These are phyloP conservation scores for Monosporascus cannonballus DNA, from an alignment of 2,329 filamentous ascomycete species.

Conservation along the genomic window DNA sequence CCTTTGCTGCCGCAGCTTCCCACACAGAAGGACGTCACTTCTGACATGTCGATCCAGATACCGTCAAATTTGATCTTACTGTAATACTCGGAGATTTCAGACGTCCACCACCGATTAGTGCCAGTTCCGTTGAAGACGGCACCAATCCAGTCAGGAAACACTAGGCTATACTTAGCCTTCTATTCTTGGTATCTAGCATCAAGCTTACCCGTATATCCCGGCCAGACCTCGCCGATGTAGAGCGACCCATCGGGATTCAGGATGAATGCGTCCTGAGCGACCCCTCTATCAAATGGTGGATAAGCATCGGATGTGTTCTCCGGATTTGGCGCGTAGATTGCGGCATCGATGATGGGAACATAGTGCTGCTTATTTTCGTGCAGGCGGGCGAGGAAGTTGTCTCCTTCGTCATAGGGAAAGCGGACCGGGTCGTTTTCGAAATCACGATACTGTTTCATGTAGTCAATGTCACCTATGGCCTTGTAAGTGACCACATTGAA, in stretches of 20 bases:
- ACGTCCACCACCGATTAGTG: conserved; percentile 63
- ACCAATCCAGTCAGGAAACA: conserved; percentile 66
- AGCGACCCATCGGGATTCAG: conserved; percentile 52
- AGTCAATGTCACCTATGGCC: conserved; percentile 59
- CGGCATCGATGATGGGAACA: conserved; percentile 68
- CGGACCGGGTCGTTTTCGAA: conserved; percentile 55
- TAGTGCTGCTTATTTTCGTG: conserved; percentile 63
- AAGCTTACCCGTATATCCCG: conserved; percentile 50
- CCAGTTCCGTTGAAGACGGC: conserved; percentile 54
- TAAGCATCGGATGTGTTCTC: conserved; percentile 61
- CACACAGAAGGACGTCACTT: conserved; percentile 59
- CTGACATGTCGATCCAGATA: conserved; percentile 55
- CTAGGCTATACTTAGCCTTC: conserved; percentile 22
- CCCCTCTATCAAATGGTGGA: conserved; percentile 54
- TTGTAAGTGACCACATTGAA: conserved; percentile 39
- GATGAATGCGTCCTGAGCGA: conserved; percentile 47
- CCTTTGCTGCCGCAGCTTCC: conserved; percentile 66
- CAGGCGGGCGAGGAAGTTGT: conserved; percentile 53
- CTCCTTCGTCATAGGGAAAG: conserved; percentile 53
- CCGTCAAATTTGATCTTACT: conserved; percentile 43
- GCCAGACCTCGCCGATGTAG: conserved; percentile 64
- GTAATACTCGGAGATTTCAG: conserved; percentile 54
- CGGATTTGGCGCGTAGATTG: conserved; percentile 64
- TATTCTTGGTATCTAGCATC: neutral
- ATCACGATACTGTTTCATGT: conserved; percentile 57